phyloP scores from a whole-genome alignment of 1,284 basidiomycete species.

The Veloporphyrellus conicus region DNA sequence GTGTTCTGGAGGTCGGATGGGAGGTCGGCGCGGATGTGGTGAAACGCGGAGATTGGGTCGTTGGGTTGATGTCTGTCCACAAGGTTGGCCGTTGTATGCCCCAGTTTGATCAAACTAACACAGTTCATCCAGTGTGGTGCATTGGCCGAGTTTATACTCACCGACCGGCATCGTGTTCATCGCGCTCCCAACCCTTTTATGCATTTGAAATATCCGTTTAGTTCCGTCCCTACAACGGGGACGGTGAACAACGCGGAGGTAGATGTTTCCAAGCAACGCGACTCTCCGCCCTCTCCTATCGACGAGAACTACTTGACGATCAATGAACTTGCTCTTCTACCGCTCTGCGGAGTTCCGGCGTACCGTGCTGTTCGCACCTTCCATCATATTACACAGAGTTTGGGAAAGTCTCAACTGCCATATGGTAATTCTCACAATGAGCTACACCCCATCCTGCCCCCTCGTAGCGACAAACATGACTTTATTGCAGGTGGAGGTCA shows the following conservation, averaged over 20 bases:
- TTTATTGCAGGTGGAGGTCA: constrained; percentile 26
- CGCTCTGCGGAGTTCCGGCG: constrained; percentile 70
- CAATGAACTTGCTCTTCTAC: constrained; percentile 77
- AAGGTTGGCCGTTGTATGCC: constrained; percentile 53
- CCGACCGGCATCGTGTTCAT: constrained; percentile 74
- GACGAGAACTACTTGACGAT: constrained; percentile 42
- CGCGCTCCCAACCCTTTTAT: constrained; percentile 58
- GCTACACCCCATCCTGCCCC: constrained; percentile 26
- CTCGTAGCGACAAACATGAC: constrained; percentile 24
- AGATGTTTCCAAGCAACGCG: constrained; percentile 12
- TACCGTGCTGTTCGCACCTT: constrained; percentile 72
- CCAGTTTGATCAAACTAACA: constrained; percentile 8
- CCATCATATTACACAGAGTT: constrained; percentile 27
- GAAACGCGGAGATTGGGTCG: constrained; percentile 76
- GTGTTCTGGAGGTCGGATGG: constrained; percentile 74
- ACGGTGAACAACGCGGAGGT: constrained; percentile 7
- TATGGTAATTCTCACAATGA: constrained; percentile 29
- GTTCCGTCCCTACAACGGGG: constrained; percentile 6
- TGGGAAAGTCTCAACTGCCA: constrained; percentile 26
- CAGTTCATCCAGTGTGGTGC: constrained; percentile 60
- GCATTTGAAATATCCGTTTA: constrained; percentile 19
- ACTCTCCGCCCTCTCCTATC: constrained; percentile 5
- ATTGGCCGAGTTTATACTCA: constrained; percentile 76
- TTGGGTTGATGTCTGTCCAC: constrained; percentile 69
- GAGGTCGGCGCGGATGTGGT: constrained; percentile 66